Conservation (phyloP, 257 asterid species). For the Solanum peruvianum region DNA sequence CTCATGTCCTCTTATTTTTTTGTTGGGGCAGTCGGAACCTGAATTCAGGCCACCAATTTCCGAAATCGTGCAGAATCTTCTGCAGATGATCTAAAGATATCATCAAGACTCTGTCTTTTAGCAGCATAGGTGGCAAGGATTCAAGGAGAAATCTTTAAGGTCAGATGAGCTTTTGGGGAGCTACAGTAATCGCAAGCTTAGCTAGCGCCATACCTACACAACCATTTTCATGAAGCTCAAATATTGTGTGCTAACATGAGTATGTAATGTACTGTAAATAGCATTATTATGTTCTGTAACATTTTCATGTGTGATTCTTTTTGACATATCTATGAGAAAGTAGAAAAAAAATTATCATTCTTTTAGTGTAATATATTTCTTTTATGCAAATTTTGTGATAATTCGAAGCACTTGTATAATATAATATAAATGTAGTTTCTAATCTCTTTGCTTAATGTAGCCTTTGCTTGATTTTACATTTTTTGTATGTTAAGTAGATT, state of each 20-base stretch:
- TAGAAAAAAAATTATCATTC: neutral
- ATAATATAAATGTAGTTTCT: neutral
- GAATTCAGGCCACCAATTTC: constrained; percentile 96
- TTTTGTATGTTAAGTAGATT: too few species aligned
- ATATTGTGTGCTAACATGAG: neutral
- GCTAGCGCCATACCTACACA: neutral
- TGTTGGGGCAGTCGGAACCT: constrained; percentile 56
- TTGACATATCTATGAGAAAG: neutral
- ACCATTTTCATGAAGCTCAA: neutral
- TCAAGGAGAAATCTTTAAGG: neutral
- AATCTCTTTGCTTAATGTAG: neutral
- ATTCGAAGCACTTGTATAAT: neutral
- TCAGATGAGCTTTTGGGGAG: too few species aligned
- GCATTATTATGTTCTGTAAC: neutral
- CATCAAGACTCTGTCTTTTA: neutral
- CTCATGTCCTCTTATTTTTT: neutral
- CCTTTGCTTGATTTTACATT: neutral
- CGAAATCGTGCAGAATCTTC: constrained; percentile 74
- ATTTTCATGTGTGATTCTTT: neutral
- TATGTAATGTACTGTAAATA: neutral
- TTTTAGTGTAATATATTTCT: neutral
- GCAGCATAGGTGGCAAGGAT: neutral
- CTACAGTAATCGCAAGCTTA: too few species aligned
- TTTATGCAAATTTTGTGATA: neutral
- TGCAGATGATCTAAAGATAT: constrained; percentile 35